Conservation (phyloP, 257 asterid genomes). For the Parsonsia alboflavescens region DNA sequence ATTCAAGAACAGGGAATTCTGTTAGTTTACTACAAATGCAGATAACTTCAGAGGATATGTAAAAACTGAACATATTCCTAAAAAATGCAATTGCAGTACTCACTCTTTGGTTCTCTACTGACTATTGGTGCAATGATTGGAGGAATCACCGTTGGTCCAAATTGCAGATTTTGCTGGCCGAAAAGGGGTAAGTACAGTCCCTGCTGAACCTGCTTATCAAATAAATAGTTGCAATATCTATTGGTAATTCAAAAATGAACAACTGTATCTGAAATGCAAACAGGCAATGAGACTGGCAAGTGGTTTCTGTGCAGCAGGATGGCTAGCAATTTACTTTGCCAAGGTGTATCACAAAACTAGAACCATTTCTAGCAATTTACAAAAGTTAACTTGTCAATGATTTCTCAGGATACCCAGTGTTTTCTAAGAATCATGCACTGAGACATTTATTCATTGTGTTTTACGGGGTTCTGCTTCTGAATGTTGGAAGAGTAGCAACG, state of each 20-base stretch:
- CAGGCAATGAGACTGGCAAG: slow-evolving; percentile 93
- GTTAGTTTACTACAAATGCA: background rate
- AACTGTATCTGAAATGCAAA: slow-evolving; percentile 20
- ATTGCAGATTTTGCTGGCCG: slow-evolving; percentile 81
- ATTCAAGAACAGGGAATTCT: too few relatives aligned
- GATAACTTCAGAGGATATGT: background rate
- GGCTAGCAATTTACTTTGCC: slow-evolving; percentile 86
- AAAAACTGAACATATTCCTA: background rate
- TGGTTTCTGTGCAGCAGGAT: slow-evolving; percentile 68
- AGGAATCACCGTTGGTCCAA: slow-evolving; percentile 81
- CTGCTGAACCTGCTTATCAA: background rate
- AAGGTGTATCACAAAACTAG: slow-evolving; percentile 32
- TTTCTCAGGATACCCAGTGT: too few relatives aligned
- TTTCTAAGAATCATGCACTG: background rate
- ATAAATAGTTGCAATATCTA: background rate
- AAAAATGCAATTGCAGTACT: slow-evolving; percentile 49
- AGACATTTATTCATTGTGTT: slow-evolving; percentile 16
- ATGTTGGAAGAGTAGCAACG: slow-evolving; percentile 79
- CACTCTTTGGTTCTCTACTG: slow-evolving; percentile 82
- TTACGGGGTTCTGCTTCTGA: slow-evolving; percentile 53
- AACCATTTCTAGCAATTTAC: background rate
- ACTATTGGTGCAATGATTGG: slow-evolving; percentile 98
- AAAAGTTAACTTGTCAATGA: background rate
- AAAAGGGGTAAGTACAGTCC: slow-evolving; percentile 61
- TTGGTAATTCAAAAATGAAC: background rate